Percentiles rank a stretch among this genome's conserved stretches.
Evolutionary conservation across 305 asterid species (phyloP).

Genomic region (Solanum chacoense): DNA sequence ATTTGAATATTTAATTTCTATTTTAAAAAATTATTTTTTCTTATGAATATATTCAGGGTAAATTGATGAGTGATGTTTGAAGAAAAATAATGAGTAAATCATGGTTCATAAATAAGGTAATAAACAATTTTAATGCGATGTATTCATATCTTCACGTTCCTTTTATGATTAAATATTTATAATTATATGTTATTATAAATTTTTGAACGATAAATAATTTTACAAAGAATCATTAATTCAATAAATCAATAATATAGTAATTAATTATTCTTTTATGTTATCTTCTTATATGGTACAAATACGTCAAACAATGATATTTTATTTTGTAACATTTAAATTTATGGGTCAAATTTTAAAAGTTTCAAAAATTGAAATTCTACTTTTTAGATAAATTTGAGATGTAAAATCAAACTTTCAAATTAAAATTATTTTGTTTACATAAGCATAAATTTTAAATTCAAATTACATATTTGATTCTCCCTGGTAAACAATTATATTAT

Average conservation of each 20-base stretch:
- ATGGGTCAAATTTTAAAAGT: background rate
- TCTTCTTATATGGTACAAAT: background rate
- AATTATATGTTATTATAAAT: background rate
- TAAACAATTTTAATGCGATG: background rate
- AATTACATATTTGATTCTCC: background rate
- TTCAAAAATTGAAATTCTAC: background rate
- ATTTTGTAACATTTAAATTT: too few relatives aligned
- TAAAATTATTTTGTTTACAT: background rate
- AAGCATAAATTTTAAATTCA: background rate
- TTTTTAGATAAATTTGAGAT: too few relatives aligned
- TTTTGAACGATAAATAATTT: too few relatives aligned
- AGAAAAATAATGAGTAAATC: background rate
- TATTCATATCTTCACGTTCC: too few relatives aligned
- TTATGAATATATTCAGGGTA: background rate
- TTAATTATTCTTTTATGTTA: background rate
- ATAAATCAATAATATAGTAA: background rate
- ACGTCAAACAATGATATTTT: background rate
- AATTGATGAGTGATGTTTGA: background rate
- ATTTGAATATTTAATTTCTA: background rate
- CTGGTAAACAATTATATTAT: background rate
- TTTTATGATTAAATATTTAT: too few relatives aligned
- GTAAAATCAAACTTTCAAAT: too few relatives aligned
- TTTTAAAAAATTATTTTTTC: too few relatives aligned
- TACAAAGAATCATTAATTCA: background rate
- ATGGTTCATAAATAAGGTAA: background rate